These are phyloP conservation scores for Fusarium marasasianum DNA, from an alignment of 2,329 filamentous ascomycete species.

Conservation along the genomic window DNA sequence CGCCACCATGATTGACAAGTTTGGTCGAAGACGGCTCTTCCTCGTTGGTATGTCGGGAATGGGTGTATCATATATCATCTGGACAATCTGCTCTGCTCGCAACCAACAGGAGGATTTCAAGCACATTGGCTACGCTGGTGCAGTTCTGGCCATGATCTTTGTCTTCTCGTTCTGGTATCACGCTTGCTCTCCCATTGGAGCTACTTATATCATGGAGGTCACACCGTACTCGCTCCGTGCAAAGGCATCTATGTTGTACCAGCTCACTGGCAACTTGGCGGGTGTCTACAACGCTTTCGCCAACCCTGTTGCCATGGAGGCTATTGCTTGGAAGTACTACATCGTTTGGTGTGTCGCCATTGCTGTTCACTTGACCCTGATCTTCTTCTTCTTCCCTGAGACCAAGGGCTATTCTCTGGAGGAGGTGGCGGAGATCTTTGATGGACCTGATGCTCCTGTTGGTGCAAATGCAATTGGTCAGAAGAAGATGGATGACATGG, in stretches of 20 bases:
- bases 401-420: constrained; percentile 37
- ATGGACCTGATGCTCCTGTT: constrained; percentile 30
- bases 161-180: constrained; percentile 39
- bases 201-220: constrained; percentile 58
- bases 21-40: constrained; percentile 57
- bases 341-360: constrained; percentile 53
- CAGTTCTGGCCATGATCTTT: constrained; percentile 53
- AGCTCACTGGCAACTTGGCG: constrained; percentile 42
- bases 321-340: constrained; percentile 55
- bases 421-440: constrained; percentile 39
- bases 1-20: constrained; percentile 52
- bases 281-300: constrained; percentile 53
- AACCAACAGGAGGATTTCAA: constrained; percentile 43
- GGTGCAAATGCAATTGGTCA: constrained; percentile 34
- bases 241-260: constrained; percentile 44
- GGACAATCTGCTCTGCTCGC: constrained; percentile 53
- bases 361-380: constrained; percentile 26
- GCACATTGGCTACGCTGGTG: constrained; percentile 50
- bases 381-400: constrained; percentile 45
- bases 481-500: constrained; percentile 20
- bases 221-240: constrained; percentile 47
- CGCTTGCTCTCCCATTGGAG: constrained; percentile 52
- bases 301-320: constrained; percentile 54
- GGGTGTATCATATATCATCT: constrained; percentile 48
- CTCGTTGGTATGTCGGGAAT: constrained; percentile 49